Evolutionary conservation across 2,329 filamentous ascomycete species (phyloP).

Genomic region (Sclerotinia spermophila): DNA sequence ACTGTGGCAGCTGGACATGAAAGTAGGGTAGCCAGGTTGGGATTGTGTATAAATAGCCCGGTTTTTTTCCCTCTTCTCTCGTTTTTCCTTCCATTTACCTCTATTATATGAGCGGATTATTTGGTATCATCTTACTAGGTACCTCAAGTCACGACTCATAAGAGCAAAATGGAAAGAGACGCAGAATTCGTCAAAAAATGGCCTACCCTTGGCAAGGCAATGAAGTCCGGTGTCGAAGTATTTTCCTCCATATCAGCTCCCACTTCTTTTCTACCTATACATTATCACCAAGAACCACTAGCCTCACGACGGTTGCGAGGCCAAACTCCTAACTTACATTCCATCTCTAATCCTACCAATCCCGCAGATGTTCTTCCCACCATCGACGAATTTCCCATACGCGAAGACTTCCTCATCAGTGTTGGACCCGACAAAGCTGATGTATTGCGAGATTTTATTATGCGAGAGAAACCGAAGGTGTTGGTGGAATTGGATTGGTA

Average conservation of each 20-base stretch:
- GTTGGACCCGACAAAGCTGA: conserved; percentile 69
- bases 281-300: not conserved
- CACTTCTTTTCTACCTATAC: fast-evolving
- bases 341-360: conserved; percentile 57
- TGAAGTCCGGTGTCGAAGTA: not conserved
- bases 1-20: not conserved
- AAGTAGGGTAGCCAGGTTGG: not conserved
- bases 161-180: not conserved
- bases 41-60: not conserved
- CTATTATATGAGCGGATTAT: not conserved
- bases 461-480: conserved; percentile 58
- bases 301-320: conserved; percentile 69
- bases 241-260: not conserved
- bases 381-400: conserved; percentile 65
- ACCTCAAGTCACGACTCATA: not conserved
- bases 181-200: not conserved
- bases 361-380: conserved; percentile 60
- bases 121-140: not conserved
- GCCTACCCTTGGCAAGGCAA: not conserved
- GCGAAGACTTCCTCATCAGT: conserved; percentile 71
- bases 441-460: conserved; percentile 64
- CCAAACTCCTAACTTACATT: conserved; percentile 66
- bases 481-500: conserved; percentile 79
- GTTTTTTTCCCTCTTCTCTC: not conserved
- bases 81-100: not conserved